Evolutionary conservation across 1,139 yeast species (phyloP).

Genomic region (Nakaseomyces kungkrabaensis): DNA sequence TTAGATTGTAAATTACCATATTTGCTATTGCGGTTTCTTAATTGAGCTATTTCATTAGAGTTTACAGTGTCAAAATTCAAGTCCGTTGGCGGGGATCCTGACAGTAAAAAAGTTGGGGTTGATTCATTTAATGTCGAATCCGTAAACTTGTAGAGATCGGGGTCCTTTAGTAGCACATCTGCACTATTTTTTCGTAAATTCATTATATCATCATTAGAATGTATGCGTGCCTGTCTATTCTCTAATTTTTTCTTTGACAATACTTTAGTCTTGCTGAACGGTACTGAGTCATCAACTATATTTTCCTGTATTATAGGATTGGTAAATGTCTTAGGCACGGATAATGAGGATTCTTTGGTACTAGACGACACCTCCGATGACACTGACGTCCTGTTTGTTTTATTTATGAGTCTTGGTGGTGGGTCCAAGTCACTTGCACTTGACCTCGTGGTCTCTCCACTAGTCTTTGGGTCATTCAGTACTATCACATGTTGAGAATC

Average conservation of each 20-base stretch:
- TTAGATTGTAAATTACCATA: not conserved
- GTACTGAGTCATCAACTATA: slow-evolving; percentile 2
- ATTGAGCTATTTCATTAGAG: not conserved
- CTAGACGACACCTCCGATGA: not conserved
- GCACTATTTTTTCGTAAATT: slow-evolving; percentile 9
- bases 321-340: not conserved
- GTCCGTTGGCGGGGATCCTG: not conserved
- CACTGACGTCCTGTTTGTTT: slow-evolving; percentile 5
- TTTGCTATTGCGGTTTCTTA: not conserved
- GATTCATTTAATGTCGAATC: not conserved
- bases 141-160: not conserved
- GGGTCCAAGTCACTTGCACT: slow-evolving; percentile 1
- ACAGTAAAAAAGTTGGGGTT: not conserved
- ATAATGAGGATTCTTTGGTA: not conserved
- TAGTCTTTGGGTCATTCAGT: slow-evolving; percentile 15
- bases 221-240: slow-evolving; percentile 26
- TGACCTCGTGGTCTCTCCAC: slow-evolving; percentile 4
- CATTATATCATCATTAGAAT: slow-evolving; percentile 24
- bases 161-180: not conserved
- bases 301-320: not conserved
- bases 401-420: not conserved
- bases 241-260: slow-evolving; percentile 2
- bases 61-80: not conserved
- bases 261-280: not conserved
- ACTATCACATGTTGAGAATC: slow-evolving; percentile 17